A percentile compares a stretch with the other conserved stretches of the same genome.
phyloP scores from a whole-genome alignment of 2,329 filamentous ascomycete species.

The Arthrobotrys entomopaga region DNA sequence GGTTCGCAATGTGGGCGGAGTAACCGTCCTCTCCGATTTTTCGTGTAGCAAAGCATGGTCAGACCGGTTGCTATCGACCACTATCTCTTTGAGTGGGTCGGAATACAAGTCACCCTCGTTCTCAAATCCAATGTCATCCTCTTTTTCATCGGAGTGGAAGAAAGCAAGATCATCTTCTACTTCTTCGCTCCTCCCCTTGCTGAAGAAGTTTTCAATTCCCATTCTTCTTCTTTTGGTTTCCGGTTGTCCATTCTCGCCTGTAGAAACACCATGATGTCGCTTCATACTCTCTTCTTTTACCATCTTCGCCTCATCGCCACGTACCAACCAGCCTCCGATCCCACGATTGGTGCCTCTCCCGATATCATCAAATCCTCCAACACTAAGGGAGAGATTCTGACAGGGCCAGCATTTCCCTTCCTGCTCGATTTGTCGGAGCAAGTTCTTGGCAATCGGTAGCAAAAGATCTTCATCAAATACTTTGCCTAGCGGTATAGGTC shows the following conservation, averaged over 20 bases:
- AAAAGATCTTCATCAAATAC: constrained; percentile 76
- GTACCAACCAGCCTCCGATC: constrained; percentile 78
- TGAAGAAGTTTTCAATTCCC: constrained; percentile 59
- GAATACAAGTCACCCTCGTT: constrained; percentile 23
- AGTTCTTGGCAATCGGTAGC: constrained; percentile 77
- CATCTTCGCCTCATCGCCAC: constrained; percentile 72
- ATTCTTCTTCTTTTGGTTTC: constrained; percentile 61
- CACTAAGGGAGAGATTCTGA: constrained; percentile 84
- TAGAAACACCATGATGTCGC: constrained; percentile 48
- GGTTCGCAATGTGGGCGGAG: constrained; percentile 42
- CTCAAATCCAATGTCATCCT: constrained; percentile 29
- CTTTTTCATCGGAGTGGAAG: constrained; percentile 47
- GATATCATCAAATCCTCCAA: constrained; percentile 91
- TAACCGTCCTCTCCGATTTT: constrained; percentile 10
- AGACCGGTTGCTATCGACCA: constrained; percentile 5
- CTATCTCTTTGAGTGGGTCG: constrained; percentile 22
- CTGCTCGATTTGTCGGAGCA: constrained; percentile 78
- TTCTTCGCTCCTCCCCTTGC: constrained; percentile 54
- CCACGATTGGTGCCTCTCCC: constrained; percentile 81
- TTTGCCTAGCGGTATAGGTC: constrained; percentile 79
- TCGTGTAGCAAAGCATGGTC: not conserved
- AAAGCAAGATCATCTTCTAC: constrained; percentile 47
- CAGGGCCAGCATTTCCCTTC: constrained; percentile 84
- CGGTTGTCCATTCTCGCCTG: constrained; percentile 51
- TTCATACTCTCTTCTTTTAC: constrained; percentile 60